A percentile compares a stretch with the other conserved stretches of the same genome.
phyloP scores from a whole-genome alignment of 2,329 filamentous ascomycete genomes.

The Cercospora brassicicola region DNA sequence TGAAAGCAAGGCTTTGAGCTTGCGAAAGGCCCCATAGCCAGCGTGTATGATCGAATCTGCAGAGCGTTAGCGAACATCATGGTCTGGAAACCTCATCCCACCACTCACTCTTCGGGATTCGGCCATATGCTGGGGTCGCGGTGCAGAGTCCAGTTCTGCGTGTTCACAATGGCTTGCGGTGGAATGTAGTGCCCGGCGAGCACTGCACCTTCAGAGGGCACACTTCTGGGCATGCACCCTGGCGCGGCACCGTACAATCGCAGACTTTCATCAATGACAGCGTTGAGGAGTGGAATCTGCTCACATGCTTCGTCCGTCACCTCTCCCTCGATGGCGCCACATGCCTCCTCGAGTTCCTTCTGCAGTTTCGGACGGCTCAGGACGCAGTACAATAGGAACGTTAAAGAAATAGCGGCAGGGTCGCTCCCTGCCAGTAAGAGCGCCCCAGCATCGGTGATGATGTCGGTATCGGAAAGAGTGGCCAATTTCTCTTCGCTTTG shows the following conservation, averaged over 20 bases:
- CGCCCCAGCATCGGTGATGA: background rate
- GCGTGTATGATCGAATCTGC: background rate
- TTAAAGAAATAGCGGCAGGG: background rate
- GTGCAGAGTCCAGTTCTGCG: constrained; percentile 33
- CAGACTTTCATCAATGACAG: background rate
- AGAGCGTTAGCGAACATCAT: background rate
- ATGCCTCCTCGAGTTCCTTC: background rate
- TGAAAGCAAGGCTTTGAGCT: constrained; percentile 17
- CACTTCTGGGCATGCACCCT: background rate
- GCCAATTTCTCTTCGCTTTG: background rate
- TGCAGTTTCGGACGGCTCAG: background rate
- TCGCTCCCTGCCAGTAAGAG: background rate
- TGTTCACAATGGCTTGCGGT: constrained; percentile 20
- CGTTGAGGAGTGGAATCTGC: background rate
- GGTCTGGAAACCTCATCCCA: background rate
- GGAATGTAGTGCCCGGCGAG: background rate
- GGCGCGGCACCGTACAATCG: background rate
- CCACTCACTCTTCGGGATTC: constrained; percentile 28
- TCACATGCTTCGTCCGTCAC: background rate
- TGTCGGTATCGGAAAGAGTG: background rate
- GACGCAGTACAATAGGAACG: background rate
- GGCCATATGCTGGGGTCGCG: constrained; percentile 27
- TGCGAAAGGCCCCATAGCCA: background rate
- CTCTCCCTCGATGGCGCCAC: background rate
- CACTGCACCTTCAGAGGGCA: background rate